Conservation (phyloP, 1,284 basidiomycete genomes). For the Microbotryomycetes sp. region DNA sequence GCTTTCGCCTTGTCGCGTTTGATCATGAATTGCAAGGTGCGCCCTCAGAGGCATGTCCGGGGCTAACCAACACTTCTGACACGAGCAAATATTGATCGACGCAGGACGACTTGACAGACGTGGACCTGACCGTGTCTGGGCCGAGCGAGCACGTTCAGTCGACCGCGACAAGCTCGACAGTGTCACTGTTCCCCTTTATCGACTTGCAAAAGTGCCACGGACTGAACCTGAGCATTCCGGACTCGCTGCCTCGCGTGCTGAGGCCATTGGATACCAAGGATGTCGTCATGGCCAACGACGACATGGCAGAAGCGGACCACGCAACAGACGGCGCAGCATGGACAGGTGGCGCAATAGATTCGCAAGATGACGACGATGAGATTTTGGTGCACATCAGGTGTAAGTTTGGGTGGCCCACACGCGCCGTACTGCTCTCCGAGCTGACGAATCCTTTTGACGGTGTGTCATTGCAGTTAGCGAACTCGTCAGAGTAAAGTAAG, state of each 20-base stretch:
- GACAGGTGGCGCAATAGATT: slow-evolving; percentile 41
- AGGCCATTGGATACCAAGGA: slow-evolving; percentile 48
- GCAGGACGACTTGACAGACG: slow-evolving; percentile 24
- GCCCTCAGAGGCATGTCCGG: too few species aligned
- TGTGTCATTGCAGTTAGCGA: slow-evolving; percentile 49
- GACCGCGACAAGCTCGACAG: slow-evolving; percentile 2
- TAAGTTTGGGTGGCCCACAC: neutral
- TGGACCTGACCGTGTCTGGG: slow-evolving; percentile 12
- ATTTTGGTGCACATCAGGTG: slow-evolving; percentile 65
- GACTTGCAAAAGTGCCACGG: slow-evolving; percentile 8
- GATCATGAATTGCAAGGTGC: neutral
- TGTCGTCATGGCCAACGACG: slow-evolving; percentile 66
- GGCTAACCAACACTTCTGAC: too few species aligned
- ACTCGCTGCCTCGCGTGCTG: slow-evolving; percentile 8
- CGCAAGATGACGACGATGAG: slow-evolving; percentile 43
- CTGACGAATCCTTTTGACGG: too few species aligned
- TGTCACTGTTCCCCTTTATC: slow-evolving; percentile 29
- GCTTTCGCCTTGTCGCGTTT: too few species aligned
- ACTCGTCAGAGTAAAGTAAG: slow-evolving; percentile 62
- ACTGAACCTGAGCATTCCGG: slow-evolving; percentile 15
- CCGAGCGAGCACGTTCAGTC: neutral
- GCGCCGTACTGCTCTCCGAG: neutral
- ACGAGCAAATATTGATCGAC: too few species aligned
- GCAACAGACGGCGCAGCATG: slow-evolving; percentile 59
- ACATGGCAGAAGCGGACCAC: slow-evolving; percentile 62